A percentile compares a stretch with the other conserved stretches of the same genome.
phyloP scores from a whole-genome alignment of 192 early-diverging fungal species.

The Podila horticola region DNA sequence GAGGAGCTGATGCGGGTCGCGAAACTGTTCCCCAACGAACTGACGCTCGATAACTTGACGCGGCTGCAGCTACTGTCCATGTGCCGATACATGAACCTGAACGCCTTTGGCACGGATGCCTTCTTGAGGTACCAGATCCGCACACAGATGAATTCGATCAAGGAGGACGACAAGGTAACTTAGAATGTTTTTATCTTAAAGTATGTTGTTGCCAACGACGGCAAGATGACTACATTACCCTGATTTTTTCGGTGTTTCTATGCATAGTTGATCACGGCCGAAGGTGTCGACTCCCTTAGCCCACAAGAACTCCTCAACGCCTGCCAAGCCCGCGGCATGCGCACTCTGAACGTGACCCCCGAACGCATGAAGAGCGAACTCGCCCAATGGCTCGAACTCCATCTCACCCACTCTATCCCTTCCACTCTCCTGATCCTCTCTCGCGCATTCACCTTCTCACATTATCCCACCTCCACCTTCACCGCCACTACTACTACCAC shows the following conservation, averaged over 20 bases:
- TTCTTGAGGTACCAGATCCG: slow-evolving; percentile 91
- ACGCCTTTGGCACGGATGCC: slow-evolving; percentile 92
- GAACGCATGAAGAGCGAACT: slow-evolving; percentile 86
- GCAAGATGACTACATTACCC: neutral
- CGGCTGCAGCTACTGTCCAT: slow-evolving; percentile 93
- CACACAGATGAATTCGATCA: slow-evolving; percentile 80
- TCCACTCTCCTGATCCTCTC: slow-evolving; percentile 87
- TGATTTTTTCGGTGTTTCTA: too few relatives aligned
- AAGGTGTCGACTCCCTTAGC: slow-evolving; percentile 84
- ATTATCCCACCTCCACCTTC: neutral
- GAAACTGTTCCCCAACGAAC: slow-evolving; percentile 87
- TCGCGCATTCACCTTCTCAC: slow-evolving; percentile 79
- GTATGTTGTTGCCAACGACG: neutral
- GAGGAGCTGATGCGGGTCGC: slow-evolving; percentile 87
- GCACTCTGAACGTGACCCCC: slow-evolving; percentile 83
- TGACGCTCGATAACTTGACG: slow-evolving; percentile 89
- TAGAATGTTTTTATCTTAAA: neutral
- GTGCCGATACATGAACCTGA: slow-evolving; percentile 92
- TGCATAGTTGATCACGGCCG: slow-evolving; percentile 71
- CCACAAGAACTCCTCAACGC: slow-evolving; percentile 86
- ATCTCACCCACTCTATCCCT: slow-evolving; percentile 89
- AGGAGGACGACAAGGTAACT: slow-evolving; percentile 77
- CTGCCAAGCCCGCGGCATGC: slow-evolving; percentile 86
- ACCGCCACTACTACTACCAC: neutral
- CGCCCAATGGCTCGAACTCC: slow-evolving; percentile 92